phyloP scores from a whole-genome alignment of 1,139 yeast genomes.

The Diutina rugosa region DNA sequence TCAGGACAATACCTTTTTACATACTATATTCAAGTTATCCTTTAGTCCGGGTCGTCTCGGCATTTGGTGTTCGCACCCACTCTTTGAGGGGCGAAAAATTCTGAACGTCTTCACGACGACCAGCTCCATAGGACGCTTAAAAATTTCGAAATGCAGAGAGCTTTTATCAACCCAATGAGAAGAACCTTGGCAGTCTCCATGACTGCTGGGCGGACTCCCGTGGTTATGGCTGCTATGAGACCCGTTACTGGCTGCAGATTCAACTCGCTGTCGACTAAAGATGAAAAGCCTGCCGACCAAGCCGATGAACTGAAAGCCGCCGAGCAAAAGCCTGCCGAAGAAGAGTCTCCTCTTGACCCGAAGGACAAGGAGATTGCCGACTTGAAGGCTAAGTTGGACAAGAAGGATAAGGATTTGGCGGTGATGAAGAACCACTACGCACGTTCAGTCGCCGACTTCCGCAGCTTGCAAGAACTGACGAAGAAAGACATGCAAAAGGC shows the following conservation, averaged over 20 bases:
- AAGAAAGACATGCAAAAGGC: conserved; percentile 81
- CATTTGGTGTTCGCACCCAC: not conserved
- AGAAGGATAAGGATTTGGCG: conserved; percentile 71
- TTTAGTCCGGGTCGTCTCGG: not conserved
- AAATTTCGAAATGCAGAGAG: not conserved
- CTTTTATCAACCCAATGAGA: not conserved
- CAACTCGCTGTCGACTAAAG: conserved; percentile 12
- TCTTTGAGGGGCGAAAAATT: not conserved
- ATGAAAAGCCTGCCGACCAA: conserved; percentile 6
- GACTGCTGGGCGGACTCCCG: not conserved
- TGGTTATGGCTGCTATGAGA: not conserved
- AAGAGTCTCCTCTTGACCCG: conserved; percentile 8
- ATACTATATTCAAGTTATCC: not conserved
- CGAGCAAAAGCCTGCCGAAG: conserved; percentile 3
- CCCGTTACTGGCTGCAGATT: conserved; percentile 8
- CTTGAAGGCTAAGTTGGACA: conserved; percentile 40
- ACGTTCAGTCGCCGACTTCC: conserved; percentile 84
- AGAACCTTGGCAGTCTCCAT: not conserved
- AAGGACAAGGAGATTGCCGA: conserved; percentile 15
- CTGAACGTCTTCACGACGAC: not conserved
- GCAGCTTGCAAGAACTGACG: conserved; percentile 85
- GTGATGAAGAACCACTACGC: conserved; percentile 74
- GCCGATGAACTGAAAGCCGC: not conserved
- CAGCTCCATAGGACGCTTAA: not conserved
- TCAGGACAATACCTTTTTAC: too few relatives aligned